Base-by-base conservation (phyloP, 371 early-diverging fungal species). In the Pancytospora philotis region DNA sequence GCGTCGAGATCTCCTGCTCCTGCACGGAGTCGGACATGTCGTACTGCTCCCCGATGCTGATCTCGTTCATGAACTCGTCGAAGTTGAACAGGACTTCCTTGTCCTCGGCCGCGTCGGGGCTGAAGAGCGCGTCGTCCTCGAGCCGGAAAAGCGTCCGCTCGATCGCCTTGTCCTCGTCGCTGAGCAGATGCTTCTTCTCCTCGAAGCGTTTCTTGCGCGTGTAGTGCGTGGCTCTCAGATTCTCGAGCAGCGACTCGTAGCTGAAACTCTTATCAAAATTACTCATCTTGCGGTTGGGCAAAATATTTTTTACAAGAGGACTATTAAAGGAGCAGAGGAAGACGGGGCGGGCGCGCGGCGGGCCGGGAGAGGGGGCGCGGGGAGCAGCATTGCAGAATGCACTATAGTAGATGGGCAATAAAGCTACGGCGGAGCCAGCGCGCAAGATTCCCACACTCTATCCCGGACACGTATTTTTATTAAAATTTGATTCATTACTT, bases 51-150 rank as follows among this genome's bases (percentile, higher is more conserved):
- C 59, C 71, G 56, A 63, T 57, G 27, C 60, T 49, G 16, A 74
- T 67, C 65, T 74, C 64, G 49, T 68, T 68, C 65, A 68, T 64
- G 37, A 62, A 63, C 68, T 68, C 64, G 34, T 68, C 68, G 38
- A 68, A 68, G 30, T 68, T 68, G 32, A 68, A 68, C 10, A 13
- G 31, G 3, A 48, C 51, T 3, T 62, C 68, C 61, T 66, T 56
- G 4, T 61, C 27, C n/a, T 66, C 48, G 6, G 31, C 6, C 2
- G 3, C 1, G 13, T 39, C 19, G 3, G 4, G 32, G 13, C 62
- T 3, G 31, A 6, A 10, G n/a, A 68, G 2, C 6, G 50, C 51
- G n/a, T 68, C 60, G 19, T 62, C 68, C 48, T 68, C 68, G 8
- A 68, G 64, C 8, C 6, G 6, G 38, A 68, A 68, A 6, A 68